A percentile compares a stretch with the other conserved stretches of the same genome.
Conservation (phyloP, 768 basidiomycete species). For the Lactarius hengduanensis region DNA sequence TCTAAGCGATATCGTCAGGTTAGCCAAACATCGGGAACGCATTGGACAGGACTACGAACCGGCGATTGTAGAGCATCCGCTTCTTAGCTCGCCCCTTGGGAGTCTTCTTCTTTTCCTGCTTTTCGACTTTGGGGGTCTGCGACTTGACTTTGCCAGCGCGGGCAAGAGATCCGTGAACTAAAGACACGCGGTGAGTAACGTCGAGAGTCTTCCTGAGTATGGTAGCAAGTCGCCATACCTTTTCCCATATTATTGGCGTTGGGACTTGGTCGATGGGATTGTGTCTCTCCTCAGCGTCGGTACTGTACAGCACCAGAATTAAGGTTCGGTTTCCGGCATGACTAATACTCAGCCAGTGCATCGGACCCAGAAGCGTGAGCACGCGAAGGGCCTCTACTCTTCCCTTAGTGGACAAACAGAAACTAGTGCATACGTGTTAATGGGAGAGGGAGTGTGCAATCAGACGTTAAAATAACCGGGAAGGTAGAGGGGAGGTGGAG, state of each 20-base stretch:
- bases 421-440: too few species aligned
- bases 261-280: slow-evolving; percentile 11
- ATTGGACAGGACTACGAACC: slow-evolving; percentile 48
- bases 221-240: slow-evolving; percentile 24
- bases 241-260: slow-evolving; percentile 32
- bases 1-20: slow-evolving; percentile 39
- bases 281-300: background rate
- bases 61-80: slow-evolving; percentile 89
- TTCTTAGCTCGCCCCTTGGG: slow-evolving; percentile 99
- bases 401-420: too few species aligned
- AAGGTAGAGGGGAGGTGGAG: too few species aligned
- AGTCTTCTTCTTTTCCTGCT: slow-evolving; percentile 98
- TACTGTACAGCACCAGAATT: slow-evolving; percentile 21
- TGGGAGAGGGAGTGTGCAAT: too few species aligned
- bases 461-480: too few species aligned
- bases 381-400: too few species aligned
- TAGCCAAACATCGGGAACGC: background rate
- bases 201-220: background rate
- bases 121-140: slow-evolving; percentile 96
- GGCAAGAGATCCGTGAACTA: slow-evolving; percentile 98
- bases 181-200: background rate
- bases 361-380: background rate
- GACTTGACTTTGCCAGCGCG: slow-evolving; percentile 99
- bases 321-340: slow-evolving; percentile 17
- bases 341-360: background rate